phyloP scores from a whole-genome alignment of 1,284 basidiomycete species.

The Schizopora paradoxa region DNA sequence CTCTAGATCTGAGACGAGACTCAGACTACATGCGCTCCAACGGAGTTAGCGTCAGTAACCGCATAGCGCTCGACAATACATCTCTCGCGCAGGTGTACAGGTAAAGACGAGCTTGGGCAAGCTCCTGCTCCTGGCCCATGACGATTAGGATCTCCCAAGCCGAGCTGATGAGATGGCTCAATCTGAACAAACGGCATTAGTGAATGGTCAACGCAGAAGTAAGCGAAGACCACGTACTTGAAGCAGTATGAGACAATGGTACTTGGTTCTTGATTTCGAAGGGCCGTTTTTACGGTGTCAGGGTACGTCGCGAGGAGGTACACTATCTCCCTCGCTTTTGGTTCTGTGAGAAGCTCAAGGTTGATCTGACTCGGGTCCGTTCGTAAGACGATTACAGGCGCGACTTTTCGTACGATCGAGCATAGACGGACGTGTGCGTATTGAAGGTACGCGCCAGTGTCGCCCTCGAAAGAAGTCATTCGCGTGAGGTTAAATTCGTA shows the following conservation, averaged over 20 bases:
- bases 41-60: slow-evolving; percentile 82
- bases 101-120: slow-evolving; percentile 86
- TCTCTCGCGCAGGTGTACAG: slow-evolving; percentile 86
- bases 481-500: slow-evolving; percentile 95
- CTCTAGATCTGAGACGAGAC: no score
- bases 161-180: slow-evolving; percentile 78
- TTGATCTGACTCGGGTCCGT: slow-evolving; percentile 61
- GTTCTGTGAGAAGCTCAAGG: slow-evolving; percentile 60
- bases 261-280: slow-evolving; percentile 86
- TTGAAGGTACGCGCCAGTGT: slow-evolving; percentile 94
- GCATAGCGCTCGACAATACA: slow-evolving; percentile 84
- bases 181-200: slow-evolving; percentile 52
- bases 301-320: slow-evolving; percentile 89
- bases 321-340: slow-evolving; percentile 83
- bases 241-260: slow-evolving; percentile 50
- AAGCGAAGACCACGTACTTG: slow-evolving; percentile 5
- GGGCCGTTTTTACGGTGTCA: slow-evolving; percentile 81
- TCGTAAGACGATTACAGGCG: slow-evolving; percentile 78
- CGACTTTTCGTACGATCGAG: slow-evolving; percentile 92
- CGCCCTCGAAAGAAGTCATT: slow-evolving; percentile 95
- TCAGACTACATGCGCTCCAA: slow-evolving; percentile 82
- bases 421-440: slow-evolving; percentile 95
- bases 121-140: slow-evolving; percentile 75
- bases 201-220: background rate
- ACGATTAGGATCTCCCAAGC: slow-evolving; percentile 89